Percentiles rank a stretch among this genome's conserved stretches.
Evolutionary conservation across 2,329 filamentous ascomycete species (phyloP).

Genomic region (Oidium heveae): DNA sequence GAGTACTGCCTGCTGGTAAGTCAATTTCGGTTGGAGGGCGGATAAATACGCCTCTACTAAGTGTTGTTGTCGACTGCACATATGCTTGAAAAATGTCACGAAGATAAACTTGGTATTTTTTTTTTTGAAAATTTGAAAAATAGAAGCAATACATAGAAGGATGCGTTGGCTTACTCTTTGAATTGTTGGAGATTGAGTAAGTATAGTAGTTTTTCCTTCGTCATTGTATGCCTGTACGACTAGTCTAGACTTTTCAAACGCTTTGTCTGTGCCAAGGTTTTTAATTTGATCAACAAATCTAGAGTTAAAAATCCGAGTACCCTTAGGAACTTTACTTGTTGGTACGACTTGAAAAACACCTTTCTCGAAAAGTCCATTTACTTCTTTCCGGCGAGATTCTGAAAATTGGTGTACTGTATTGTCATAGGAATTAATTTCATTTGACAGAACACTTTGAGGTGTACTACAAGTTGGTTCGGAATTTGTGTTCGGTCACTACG

Average conservation of each 20-base stretch:
- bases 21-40: background rate
- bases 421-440: too few species aligned
- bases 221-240: slow-evolving; percentile 3
- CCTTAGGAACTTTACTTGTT: background rate
- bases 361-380: background rate
- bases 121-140: background rate
- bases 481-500: too few species aligned
- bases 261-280: background rate
- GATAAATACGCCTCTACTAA: background rate
- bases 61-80: slow-evolving; percentile 1
- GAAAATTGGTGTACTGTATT: background rate
- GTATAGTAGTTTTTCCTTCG: slow-evolving; percentile 1
- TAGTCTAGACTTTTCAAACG: background rate
- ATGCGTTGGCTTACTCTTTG: slow-evolving; percentile 1
- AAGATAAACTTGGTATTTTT: background rate
- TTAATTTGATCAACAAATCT: background rate
- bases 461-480: too few species aligned
- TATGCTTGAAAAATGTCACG: slow-evolving; percentile 1
- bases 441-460: too few species aligned
- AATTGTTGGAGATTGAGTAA: slow-evolving; percentile 3
- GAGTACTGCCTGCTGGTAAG: background rate
- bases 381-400: background rate
- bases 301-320: background rate
- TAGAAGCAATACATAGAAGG: background rate
- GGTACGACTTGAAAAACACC: background rate